Percentiles rank a stretch among this genome's conserved stretches.
Evolutionary conservation across 805 yeast species (phyloP).

Genomic region (Lachancea thermotolerans): DNA sequence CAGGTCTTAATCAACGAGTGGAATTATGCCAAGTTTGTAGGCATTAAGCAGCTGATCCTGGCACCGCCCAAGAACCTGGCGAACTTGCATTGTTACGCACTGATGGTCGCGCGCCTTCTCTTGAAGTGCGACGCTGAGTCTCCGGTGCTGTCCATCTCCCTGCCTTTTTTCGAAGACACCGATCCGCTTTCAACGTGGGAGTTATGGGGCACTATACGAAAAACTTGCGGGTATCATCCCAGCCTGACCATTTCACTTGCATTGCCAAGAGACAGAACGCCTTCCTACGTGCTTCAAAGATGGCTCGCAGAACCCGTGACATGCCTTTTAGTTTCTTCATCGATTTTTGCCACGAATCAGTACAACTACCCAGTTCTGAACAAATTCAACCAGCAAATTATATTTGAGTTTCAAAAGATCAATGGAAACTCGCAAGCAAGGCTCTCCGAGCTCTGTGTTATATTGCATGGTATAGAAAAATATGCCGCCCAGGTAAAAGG

Average conservation of each 20-base stretch:
- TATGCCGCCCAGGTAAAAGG: slow-evolving; percentile 30
- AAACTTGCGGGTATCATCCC: slow-evolving; percentile 45
- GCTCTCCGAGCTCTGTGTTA: slow-evolving; percentile 29
- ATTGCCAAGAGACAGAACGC: slow-evolving; percentile 55
- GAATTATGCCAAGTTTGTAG: slow-evolving; percentile 51
- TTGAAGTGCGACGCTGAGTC: slow-evolving; percentile 22
- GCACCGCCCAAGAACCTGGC: slow-evolving; percentile 59
- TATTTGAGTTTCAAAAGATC: slow-evolving; percentile 37
- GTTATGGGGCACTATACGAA: slow-evolving; percentile 61
- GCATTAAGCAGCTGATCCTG: slow-evolving; percentile 46
- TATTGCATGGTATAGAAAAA: slow-evolving; percentile 51
- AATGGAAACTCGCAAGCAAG: slow-evolving; percentile 33
- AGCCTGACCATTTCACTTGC: slow-evolving; percentile 67
- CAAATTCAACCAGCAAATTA: slow-evolving; percentile 47
- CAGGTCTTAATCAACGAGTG: slow-evolving; percentile 56
- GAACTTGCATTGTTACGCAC: slow-evolving; percentile 46
- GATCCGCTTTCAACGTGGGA: slow-evolving; percentile 64
- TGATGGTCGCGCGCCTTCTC: slow-evolving; percentile 34
- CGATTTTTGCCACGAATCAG: slow-evolving; percentile 51
- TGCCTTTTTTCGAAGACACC: slow-evolving; percentile 44
- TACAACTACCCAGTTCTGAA: slow-evolving; percentile 60
- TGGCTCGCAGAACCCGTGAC: slow-evolving; percentile 68
- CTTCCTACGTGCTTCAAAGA: slow-evolving; percentile 44
- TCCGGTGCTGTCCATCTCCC: slow-evolving; percentile 40
- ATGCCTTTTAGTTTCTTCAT: slow-evolving; percentile 47